Base-by-base conservation (phyloP, 2,329 filamentous ascomycete species). In the Colletotrichum truncatum region DNA sequence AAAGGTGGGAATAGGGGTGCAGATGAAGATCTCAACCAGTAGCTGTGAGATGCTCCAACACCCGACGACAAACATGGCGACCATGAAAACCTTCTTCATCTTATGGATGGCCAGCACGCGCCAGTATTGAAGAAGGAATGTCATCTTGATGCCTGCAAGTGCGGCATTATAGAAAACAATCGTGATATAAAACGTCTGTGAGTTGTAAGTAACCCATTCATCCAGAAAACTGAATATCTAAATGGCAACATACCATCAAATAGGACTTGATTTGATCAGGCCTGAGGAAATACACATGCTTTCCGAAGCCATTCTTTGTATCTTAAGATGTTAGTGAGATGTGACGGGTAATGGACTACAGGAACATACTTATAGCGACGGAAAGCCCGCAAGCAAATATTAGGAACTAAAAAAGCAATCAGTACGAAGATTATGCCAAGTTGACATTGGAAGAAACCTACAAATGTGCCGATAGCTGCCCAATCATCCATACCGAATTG, bases 121-220 rank as follows among this genome's bases (percentile, higher is more conserved):
- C 39, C 75, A 75, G 70, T 79, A 80, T 63, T 79, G 77, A 7
- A 77, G 64, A 26, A 79, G 69, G 38, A 80, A 76, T 1, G 76
- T 76, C 52, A 75, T 71, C 59, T 80, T 80, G 61, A 76, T 71
- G 23, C 70, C 66, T 34, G 70, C 49, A 2, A 79, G 68, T 23
- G 70, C 67, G 7, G 68, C 48, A 46, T 74, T 74, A 67, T 78
- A 79, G 16, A 73, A 59, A 8, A 78, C 57, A 28, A 77, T 71
- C 2, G 72, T 70, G 16, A 74, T 49, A 64, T 72, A 78, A 56
- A 78, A 73, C 3, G 61, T 66, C 75, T 77, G 52, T 5, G 6
- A 46, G 34, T 36, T 39, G 39, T 56, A 2, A 49, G n/a, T 4
- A 12, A 7, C 23, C 26, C 5, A 28, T 36, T 16, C 1, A 21